Evolutionary conservation across 495 filamentous ascomycete genomes (phyloP), one percentile per base, ranked within the genome.

Genomic region (Parathielavia hyrcaniae): DNA sequence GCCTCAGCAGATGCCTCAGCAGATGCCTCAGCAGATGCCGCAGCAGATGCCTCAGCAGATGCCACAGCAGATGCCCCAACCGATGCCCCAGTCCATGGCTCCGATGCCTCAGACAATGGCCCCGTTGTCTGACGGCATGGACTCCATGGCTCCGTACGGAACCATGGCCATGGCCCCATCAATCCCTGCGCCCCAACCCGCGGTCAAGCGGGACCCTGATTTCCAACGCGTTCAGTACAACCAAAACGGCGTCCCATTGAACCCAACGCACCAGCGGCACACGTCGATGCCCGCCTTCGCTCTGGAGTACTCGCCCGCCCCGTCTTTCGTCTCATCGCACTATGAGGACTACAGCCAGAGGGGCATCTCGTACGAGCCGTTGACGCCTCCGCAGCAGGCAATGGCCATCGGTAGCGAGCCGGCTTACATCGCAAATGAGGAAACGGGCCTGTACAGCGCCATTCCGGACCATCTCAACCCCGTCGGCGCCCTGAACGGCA

Each of bases 341-440:
- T 95, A 88, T 61, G 92, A 97, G 68, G 91, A 97, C 64, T 98
- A 97, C 78, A 95, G 91, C 82, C 90, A 91, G 67, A 87, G 95
- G 38, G 93, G 90, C 30, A 83, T 97, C 59, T 97, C 95, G 5
- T 98, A 88, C 70, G 93, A 98, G 77, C 93, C 93, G 19, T 80
- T 97, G 58, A 98, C 93, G 8, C 93, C 93, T 49, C 93, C 93
- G 34, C 93, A 97, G 62, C 90, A 96, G 69, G 78, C 86, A 44
- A 72, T 91, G 48, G 82, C 81, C 53, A 81, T 93, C 34, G 81
- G 86, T 23, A 78, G 85, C 34, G 95, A 98, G 75, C 91, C 93
- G 17, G 89, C 95, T 6, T 98, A 97, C 73, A 91, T 97, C 71
- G 89, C 91, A 48, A 96, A 97, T 66, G 93, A 98, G 75, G 93